Evolutionary conservation across 768 basidiomycete species (phyloP).

Genomic region (Peribolospora kevripleyi): DNA sequence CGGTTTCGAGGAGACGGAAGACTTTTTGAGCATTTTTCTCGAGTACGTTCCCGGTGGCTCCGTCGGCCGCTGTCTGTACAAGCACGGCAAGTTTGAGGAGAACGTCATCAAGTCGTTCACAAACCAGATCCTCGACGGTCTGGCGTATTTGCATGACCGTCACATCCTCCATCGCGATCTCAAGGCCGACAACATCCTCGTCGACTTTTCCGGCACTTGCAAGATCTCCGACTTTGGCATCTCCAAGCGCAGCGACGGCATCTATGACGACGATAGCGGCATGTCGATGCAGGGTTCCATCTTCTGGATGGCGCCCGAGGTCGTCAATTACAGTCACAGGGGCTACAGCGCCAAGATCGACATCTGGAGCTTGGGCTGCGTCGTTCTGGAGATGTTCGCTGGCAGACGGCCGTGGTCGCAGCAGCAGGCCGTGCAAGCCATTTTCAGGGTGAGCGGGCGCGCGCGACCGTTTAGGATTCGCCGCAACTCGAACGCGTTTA

Average conservation of each 20-base stretch:
- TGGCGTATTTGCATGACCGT: slow-evolving; percentile 76
- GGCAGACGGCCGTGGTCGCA: slow-evolving; percentile 86
- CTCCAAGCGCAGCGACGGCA: slow-evolving; percentile 80
- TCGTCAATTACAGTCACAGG: slow-evolving; percentile 16
- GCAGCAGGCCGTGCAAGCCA: slow-evolving; percentile 69
- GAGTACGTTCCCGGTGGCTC: slow-evolving; percentile 98
- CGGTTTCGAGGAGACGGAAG: slow-evolving; percentile 25
- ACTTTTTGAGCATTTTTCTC: slow-evolving; percentile 43
- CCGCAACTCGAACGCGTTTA: slow-evolving; percentile 10
- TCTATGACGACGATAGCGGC: slow-evolving; percentile 46
- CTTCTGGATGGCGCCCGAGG: slow-evolving; percentile 86
- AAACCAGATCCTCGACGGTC: slow-evolving; percentile 63
- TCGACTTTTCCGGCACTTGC: slow-evolving; percentile 72
- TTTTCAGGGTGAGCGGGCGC: slow-evolving; percentile 48
- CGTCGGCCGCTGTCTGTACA: slow-evolving; percentile 64
- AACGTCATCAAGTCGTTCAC: slow-evolving; percentile 82
- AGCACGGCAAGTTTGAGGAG: slow-evolving; percentile 79
- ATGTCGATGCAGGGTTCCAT: slow-evolving; percentile 82
- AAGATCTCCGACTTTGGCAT: slow-evolving; percentile 99
- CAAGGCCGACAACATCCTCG: slow-evolving; percentile 94
- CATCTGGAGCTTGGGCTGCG: slow-evolving; percentile 86
- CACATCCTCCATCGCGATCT: slow-evolving; percentile 87
- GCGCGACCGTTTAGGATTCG: too few relatives aligned
- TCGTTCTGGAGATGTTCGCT: slow-evolving; percentile 97
- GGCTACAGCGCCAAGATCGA: slow-evolving; percentile 94